Conservation (phyloP, 1,284 basidiomycete genomes). For the Cryptococcus sp. region DNA sequence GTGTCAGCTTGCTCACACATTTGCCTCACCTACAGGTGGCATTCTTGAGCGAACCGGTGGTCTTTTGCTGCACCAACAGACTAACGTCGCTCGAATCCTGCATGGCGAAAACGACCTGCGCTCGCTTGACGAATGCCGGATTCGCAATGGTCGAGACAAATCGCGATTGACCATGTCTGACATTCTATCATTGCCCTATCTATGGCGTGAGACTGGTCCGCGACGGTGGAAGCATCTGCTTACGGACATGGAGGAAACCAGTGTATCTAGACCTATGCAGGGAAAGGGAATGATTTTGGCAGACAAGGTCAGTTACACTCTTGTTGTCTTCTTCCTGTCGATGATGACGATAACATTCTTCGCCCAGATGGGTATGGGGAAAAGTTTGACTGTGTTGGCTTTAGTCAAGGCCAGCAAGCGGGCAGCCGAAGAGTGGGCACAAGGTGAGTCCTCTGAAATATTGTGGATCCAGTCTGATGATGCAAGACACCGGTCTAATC, state of each 20-base stretch:
- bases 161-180: not conserved
- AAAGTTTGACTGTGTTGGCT: conserved; percentile 3
- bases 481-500: no score
- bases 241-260: not conserved
- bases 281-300: conserved; percentile 9
- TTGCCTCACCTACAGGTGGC: not conserved
- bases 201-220: conserved; percentile 1
- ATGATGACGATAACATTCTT: not conserved
- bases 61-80: conserved; percentile 2
- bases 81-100: not conserved
- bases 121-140: not conserved
- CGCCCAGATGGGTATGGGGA: conserved; percentile 9
- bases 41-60: no score
- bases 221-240: conserved; percentile 1
- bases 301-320: conserved; percentile 5
- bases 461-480: no score
- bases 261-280: conserved; percentile 5
- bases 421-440: conserved; percentile 1
- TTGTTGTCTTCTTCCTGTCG: no score
- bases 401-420: conserved; percentile 5
- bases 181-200: conserved; percentile 3
- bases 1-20: not conserved
- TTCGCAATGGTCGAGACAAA: not conserved
- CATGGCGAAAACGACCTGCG: conserved; percentile 5
- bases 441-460: not conserved